A percentile compares a stretch with the other conserved stretches of the same genome.
phyloP scores from a whole-genome alignment of 2,329 filamentous ascomycete species.

The Lachnellula subtilissima region DNA sequence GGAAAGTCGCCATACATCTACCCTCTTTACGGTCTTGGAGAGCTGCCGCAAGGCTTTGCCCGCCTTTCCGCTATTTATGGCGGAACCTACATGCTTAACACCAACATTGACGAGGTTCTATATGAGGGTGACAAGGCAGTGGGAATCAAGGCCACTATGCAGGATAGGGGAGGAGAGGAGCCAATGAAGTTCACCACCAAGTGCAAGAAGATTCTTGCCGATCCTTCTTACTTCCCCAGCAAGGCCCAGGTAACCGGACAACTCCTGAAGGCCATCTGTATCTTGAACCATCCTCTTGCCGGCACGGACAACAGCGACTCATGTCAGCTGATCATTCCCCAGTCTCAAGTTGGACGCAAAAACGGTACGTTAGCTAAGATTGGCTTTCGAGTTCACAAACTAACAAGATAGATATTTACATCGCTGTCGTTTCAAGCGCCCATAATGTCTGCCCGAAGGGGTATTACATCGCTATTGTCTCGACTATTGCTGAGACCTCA shows the following conservation, averaged over 20 bases:
- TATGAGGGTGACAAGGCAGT: conserved; percentile 83
- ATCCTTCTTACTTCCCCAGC: conserved; percentile 91
- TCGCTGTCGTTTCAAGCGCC: conserved; percentile 88
- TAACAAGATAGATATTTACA: conserved; percentile 72
- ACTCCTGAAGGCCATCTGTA: conserved; percentile 93
- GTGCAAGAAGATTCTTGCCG: conserved; percentile 90
- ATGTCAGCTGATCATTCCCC: conserved; percentile 91
- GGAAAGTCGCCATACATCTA: conserved; percentile 99
- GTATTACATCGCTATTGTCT: conserved; percentile 98
- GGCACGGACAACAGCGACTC: conserved; percentile 88
- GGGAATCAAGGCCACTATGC: conserved; percentile 96
- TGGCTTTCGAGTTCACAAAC: not conserved
- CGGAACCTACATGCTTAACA: conserved; percentile 99
- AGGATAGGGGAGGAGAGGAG: conserved; percentile 68
- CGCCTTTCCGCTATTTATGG: conserved; percentile 97
- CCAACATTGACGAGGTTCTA: conserved; percentile 80
- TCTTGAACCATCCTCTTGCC: conserved; percentile 89
- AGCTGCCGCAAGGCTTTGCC: conserved; percentile 95
- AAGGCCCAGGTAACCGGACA: conserved; percentile 87
- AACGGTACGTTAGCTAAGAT: conserved; percentile 55
- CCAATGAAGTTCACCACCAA: conserved; percentile 94
- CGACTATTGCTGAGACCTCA: conserved; percentile 86
- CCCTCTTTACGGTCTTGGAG: conserved; percentile 92
- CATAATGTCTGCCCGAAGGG: conserved; percentile 99
- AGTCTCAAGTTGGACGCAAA: conserved; percentile 94